phyloP scores from a whole-genome alignment of 2,329 filamentous ascomycete species.

The Colletotrichum abscissum region DNA sequence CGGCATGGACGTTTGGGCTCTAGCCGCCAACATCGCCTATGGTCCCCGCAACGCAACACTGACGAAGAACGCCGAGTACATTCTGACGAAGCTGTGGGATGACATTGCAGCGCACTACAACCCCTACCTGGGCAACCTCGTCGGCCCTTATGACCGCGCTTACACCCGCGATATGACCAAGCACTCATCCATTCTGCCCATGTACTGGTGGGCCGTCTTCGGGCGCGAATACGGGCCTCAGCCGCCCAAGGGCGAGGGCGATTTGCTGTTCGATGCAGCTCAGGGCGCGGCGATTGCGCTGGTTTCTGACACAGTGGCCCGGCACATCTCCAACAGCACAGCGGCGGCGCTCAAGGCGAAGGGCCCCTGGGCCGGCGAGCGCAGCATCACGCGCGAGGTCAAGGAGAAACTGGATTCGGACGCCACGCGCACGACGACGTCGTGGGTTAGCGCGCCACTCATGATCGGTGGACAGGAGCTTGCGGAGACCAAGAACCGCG shows the following conservation, averaged over 20 bases:
- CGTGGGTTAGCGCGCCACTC: conserved; percentile 53
- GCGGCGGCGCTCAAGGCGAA: conserved; percentile 44
- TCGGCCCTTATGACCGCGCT: conserved; percentile 49
- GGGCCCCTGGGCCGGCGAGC: conserved; percentile 46
- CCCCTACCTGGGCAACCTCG: conserved; percentile 48
- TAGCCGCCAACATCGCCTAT: conserved; percentile 51
- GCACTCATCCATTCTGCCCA: conserved; percentile 52
- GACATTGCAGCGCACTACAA: conserved; percentile 50
- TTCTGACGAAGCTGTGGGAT: conserved; percentile 46
- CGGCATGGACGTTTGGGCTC: conserved; percentile 53
- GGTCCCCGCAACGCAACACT: conserved; percentile 44
- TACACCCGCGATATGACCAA: conserved; percentile 52
- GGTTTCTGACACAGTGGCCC: conserved; percentile 46
- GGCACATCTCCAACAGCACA: conserved; percentile 43
- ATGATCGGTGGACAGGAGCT: conserved; percentile 55
- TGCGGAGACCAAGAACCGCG: conserved; percentile 49
- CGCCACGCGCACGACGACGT: conserved; percentile 46
- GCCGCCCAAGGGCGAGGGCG: conserved; percentile 49
- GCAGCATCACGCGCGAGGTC: conserved; percentile 49
- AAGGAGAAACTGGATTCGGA: conserved; percentile 47
- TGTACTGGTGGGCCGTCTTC: conserved; percentile 56
- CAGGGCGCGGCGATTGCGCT: conserved; percentile 54
- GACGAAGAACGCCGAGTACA: conserved; percentile 43
- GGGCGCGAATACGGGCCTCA: conserved; percentile 51
- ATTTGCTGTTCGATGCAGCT: conserved; percentile 53